phyloP scores from a whole-genome alignment of 441 rosid genomes.

The Populus hybrid region DNA sequence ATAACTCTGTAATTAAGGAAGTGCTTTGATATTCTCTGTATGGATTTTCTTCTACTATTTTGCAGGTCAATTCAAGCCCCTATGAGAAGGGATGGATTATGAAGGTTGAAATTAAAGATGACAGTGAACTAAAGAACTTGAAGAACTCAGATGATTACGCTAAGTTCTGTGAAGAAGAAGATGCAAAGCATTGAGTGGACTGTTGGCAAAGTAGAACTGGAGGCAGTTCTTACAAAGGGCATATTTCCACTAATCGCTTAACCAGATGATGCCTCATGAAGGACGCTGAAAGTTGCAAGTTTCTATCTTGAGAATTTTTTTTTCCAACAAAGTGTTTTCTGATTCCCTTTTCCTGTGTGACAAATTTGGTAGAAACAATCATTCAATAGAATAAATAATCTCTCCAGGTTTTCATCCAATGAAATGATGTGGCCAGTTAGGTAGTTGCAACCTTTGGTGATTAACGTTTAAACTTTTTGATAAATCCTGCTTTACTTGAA shows the following conservation, averaged over 20 bases:
- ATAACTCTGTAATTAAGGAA: not conserved
- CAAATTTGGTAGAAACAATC: not conserved
- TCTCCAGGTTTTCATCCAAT: not conserved
- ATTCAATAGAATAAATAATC: not conserved
- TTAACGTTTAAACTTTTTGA: not conserved
- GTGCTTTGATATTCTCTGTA: not conserved
- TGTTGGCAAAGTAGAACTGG: not conserved
- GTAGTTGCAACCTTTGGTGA: not conserved
- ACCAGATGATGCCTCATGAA: not conserved
- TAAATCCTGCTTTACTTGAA: not conserved
- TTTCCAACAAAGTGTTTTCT: conserved; percentile 5
- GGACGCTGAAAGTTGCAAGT: not conserved
- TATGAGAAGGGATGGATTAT: conserved; percentile 83
- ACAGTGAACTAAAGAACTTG: conserved; percentile 55
- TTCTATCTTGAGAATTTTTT: conserved; percentile 10
- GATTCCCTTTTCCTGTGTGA: not conserved
- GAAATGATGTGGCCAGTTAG: not conserved
- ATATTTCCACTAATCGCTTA: not conserved
- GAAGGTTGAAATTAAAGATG: conserved; percentile 59
- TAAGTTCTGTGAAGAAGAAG: conserved; percentile 91
- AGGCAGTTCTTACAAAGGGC: not conserved
- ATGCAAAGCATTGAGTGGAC: conserved; percentile 51
- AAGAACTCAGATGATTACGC: conserved; percentile 68
- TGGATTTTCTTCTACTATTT: not conserved
- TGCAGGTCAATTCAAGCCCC: conserved; percentile 84